Base-by-base conservation (phyloP, 208 protist genomes). In the Tritrichomonas musculus region DNA sequence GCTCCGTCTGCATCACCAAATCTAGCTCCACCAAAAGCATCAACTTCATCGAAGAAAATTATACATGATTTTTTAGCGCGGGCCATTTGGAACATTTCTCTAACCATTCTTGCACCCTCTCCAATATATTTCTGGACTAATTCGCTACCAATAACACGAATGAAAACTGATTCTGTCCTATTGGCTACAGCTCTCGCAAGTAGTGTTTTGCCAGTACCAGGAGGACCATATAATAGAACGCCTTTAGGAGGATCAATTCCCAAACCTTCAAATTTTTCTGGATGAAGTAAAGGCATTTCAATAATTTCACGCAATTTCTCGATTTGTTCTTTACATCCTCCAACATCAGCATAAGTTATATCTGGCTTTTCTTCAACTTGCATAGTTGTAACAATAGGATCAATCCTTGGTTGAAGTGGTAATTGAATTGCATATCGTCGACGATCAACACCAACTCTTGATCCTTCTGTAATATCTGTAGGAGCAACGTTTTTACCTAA, bases 21-120 rank as follows among this genome's bases (percentile, higher is more conserved):
- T 65, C 97, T 95, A 17, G 96, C 94, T 92, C 97, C 97, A 92
- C 99, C 99, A 92, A 99, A 98, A 36, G 99, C 99, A 95, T 99
- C 99, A 44, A 99, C 97, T 96, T 99, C 99, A 95, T 99, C 99
- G 95, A 99, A 99, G 95, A 99, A 99, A 94, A 99, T 99, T 93
- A 99, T 99, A 94, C 97, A 98, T 92, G 98, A 98, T 96, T 99
- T 99, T 95, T 99, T 99, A 3, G 97, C 97, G 53, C 98, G 95
- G 8, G 99, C 99, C 93, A 99, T 98, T 96, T 99, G 97, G 95
- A 99, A 99, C 27, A 99, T 96, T 95, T 99, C 99, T 88, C 99
- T 97, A 41, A 99, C 98, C 39, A 99, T 96, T 55, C 99, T 96
- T 20, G 94, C 93, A n/a, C 95, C 92, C 77, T 94, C 94, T 22